Conservation (phyloP, 2,329 filamentous ascomycete genomes). For the Orbilia javanica region DNA sequence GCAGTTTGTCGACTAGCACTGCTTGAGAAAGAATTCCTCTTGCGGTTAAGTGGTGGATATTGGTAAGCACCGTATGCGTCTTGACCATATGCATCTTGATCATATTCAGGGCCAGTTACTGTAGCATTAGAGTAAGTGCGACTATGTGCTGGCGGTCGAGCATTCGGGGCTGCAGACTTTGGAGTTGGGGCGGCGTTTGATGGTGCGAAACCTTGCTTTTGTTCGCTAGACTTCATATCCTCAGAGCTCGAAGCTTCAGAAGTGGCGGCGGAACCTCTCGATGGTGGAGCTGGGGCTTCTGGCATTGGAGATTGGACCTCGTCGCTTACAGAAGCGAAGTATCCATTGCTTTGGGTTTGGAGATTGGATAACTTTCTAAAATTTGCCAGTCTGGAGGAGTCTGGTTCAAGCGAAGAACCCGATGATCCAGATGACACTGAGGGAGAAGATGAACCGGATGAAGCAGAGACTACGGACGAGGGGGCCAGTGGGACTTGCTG, state of each 20-base stretch:
- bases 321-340: slow-evolving; percentile 56
- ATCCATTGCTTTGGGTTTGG: slow-evolving; percentile 55
- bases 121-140: slow-evolving; percentile 54
- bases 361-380: slow-evolving; percentile 54
- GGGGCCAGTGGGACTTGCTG: slow-evolving; percentile 54
- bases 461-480: slow-evolving; percentile 55
- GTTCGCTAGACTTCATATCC: slow-evolving; percentile 42
- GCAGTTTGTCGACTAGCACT: slow-evolving; percentile 44
- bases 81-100: slow-evolving; percentile 31
- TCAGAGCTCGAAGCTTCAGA: slow-evolving; percentile 53
- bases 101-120: slow-evolving; percentile 50
- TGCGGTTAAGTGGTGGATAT: slow-evolving; percentile 35
- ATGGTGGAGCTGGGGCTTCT: slow-evolving; percentile 54
- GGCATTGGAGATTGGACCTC: slow-evolving; percentile 56
- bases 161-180: slow-evolving; percentile 10
- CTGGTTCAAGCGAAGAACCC: slow-evolving; percentile 42
- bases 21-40: slow-evolving; percentile 57
- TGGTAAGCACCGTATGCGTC: slow-evolving; percentile 33
- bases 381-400: slow-evolving; percentile 42
- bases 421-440: slow-evolving; percentile 53
- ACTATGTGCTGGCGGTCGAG: slow-evolving; percentile 44
- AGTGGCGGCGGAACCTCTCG: slow-evolving; percentile 49
- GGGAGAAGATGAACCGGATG: slow-evolving; percentile 50
- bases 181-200: slow-evolving; percentile 21
- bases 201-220: slow-evolving; percentile 28